Base-by-base conservation (phyloP, 176 grass and related monocot species). In the Paspalum notatum region DNA sequence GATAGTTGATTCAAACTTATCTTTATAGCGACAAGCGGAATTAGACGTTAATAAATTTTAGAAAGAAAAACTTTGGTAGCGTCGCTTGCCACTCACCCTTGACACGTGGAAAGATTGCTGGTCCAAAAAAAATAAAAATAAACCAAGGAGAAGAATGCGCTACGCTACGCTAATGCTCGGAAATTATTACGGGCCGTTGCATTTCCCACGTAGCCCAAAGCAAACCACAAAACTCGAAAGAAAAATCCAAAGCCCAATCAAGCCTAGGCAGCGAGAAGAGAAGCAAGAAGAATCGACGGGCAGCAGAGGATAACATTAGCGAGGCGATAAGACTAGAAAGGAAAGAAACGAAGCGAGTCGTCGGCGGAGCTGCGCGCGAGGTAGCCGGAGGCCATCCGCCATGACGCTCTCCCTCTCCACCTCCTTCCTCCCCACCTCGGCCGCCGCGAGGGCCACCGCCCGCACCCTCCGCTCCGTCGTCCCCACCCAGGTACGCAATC, bases 381-480 rank as follows among this genome's bases (percentile, higher is more conserved):
- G 61, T 47, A 73, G 43, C n/a, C n/a, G 24, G 66, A 61, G 49
- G 64, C 24, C 51, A 32, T 20, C 72, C 50, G 76, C 71, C 83
- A 97, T 97, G 94, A 85, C 91, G 77, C 82, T 97, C 78, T 90
- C 75, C 77, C 83, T 97, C 67, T 86, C 80, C 76, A 90, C 82
- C 79, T 60, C 86, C 44, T 92, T 97, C 89, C 62, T 94, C 48
- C 89, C 80, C 10, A 62, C 89, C 50, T 50, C 82, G 41, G 80
- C 83, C 68, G 54, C 46, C 52, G 52, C 65, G 49, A 85, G 74
- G 65, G 17, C 70, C 17, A 5, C 79, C 27, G 60, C 65, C 10
- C 80, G 38, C 68, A 80, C 75, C 15, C 84, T 89, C 50, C 84
- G 77, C 64, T 84, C 84, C 68, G 45, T 81, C 84, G 91, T 88